These are phyloP conservation scores for Fomitopsis schrenkii DNA, from an alignment of 1,284 basidiomycete genomes.

Conservation along the genomic window DNA sequence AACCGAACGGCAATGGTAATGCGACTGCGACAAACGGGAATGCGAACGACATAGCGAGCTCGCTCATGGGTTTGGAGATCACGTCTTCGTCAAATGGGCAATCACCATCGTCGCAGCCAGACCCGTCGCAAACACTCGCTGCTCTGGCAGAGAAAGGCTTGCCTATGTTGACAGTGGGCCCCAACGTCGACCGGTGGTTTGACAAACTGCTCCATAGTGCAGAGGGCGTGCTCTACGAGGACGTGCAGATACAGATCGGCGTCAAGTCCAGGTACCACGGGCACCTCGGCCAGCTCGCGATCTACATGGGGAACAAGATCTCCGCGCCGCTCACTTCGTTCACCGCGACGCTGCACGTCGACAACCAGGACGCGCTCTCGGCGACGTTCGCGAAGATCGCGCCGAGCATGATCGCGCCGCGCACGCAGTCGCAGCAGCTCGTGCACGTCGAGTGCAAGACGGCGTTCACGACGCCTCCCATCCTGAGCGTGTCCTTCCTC, in stretches of 20 bases:
- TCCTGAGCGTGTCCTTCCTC: slow-evolving; percentile 89
- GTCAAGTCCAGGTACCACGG: slow-evolving; percentile 96
- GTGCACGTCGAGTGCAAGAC: slow-evolving; percentile 94
- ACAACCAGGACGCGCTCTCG: slow-evolving; percentile 70
- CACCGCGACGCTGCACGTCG: slow-evolving; percentile 76
- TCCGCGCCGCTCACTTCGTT: slow-evolving; percentile 85
- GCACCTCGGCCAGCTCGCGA: slow-evolving; percentile 84
- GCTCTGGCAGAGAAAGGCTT: slow-evolving; percentile 27
- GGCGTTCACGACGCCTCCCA: slow-evolving; percentile 73
- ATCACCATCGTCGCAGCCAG: slow-evolving; percentile 19
- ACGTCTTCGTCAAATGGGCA: slow-evolving; percentile 31
- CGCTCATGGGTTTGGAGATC: slow-evolving; percentile 82
- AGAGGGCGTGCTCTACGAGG: slow-evolving; percentile 95
- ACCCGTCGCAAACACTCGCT: slow-evolving; percentile 15
- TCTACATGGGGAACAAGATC: slow-evolving; percentile 97
- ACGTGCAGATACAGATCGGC: slow-evolving; percentile 92
- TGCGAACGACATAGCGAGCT: slow-evolving; percentile 61
- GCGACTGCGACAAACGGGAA: slow-evolving; percentile 29
- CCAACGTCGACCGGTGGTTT: slow-evolving; percentile 85
- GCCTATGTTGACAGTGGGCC: slow-evolving; percentile 54
- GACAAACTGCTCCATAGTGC: slow-evolving; percentile 76
- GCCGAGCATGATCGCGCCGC: slow-evolving; percentile 72
- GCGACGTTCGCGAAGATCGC: slow-evolving; percentile 89
- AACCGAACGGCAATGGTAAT: slow-evolving; percentile 21
- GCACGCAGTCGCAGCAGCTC: slow-evolving; percentile 90